Conservation (phyloP, 495 filamentous ascomycete species). For the Podospora sp. region DNA sequence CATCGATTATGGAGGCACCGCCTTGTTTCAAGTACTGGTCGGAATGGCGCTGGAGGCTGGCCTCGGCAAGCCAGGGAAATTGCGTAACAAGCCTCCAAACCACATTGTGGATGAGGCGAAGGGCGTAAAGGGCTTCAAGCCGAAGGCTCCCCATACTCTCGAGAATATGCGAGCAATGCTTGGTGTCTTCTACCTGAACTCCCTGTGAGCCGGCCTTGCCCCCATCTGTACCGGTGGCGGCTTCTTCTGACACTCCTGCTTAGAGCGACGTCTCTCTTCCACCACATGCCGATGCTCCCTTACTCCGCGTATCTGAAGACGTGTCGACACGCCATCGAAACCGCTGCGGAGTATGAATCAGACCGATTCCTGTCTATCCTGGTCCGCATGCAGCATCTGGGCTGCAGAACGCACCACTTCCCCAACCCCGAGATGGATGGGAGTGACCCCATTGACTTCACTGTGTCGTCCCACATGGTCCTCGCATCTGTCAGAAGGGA, state of each 20-base stretch:
- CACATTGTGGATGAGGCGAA: slow-evolving; percentile 20
- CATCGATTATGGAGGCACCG: slow-evolving; percentile 25
- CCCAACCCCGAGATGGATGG: slow-evolving; percentile 24
- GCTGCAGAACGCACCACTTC: slow-evolving; percentile 19
- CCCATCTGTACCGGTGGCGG: not conserved
- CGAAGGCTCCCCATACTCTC: slow-evolving; percentile 15
- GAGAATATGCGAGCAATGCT: slow-evolving; percentile 32
- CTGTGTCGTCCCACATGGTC: slow-evolving; percentile 23
- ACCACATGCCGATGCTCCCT: slow-evolving; percentile 21
- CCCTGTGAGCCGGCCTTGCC: slow-evolving; percentile 19
- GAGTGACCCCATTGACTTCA: slow-evolving; percentile 6
- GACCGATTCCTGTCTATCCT: slow-evolving; percentile 27
- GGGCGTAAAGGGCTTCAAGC: slow-evolving; percentile 8
- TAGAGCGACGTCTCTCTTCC: slow-evolving; percentile 26
- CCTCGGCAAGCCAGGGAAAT: slow-evolving; percentile 22
- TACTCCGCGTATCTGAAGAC: slow-evolving; percentile 24
- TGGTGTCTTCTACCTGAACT: slow-evolving; percentile 27
- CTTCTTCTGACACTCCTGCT: not conserved
- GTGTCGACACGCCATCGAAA: slow-evolving; percentile 28
- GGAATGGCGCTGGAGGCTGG: slow-evolving; percentile 28
- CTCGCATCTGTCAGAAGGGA: slow-evolving; percentile 25
- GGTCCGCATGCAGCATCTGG: slow-evolving; percentile 27
- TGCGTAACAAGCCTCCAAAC: slow-evolving; percentile 5
- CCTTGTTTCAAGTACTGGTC: slow-evolving; percentile 26
- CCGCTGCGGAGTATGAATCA: slow-evolving; percentile 17